Evolutionary conservation across 345 rosid species (phyloP), one percentile per base, ranked within the genome.

Genomic region (Salix dunnii): DNA sequence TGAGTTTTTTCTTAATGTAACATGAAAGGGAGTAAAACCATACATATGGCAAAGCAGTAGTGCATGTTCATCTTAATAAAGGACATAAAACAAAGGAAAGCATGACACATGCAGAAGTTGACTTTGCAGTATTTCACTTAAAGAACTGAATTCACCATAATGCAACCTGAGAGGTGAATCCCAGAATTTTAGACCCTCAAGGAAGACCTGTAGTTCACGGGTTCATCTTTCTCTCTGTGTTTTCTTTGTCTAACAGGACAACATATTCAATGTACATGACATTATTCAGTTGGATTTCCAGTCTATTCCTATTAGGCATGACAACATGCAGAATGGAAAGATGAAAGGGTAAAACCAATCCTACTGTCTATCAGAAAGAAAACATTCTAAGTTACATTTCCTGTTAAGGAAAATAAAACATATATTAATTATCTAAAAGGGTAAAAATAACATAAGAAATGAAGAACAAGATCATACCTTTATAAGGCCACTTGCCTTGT

Each of bases 401-500:
- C 58, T 48, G 69, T 61, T 30, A 62, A 28, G 30, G 53, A 48
- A 69, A 17, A n/a, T 40, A 18, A 55, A 49, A 42, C 74, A 20
- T 33, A 7, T 17, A 25, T 0, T 46, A 63, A 28, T 10, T 40
- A 40, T 10, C 43, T 40, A 2, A 10, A 40, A 40, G 14, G 43
- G 55, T 53, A 61, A 38, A 68, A 12, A 68, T 36, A 40, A 35
- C 6, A 30, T 42, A 48, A 74, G 71, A 53, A 73, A 3, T 17
- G 61, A 73, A 38, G 49, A 71, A 35, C 65, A 80, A 48, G 67
- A 74, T 76, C 71, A 27, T 83, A 96, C 97, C 84, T 92, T 94
- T 61, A 96, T 96, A 72, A 96, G 99, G 74, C 98, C 99, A 75
- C 79, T 90, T 43, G 33, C 67, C 86, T 96, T 96, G 94, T 96